Conservation (phyloP, 176 grass and related monocot genomes). For the Pontederia crassipes region DNA sequence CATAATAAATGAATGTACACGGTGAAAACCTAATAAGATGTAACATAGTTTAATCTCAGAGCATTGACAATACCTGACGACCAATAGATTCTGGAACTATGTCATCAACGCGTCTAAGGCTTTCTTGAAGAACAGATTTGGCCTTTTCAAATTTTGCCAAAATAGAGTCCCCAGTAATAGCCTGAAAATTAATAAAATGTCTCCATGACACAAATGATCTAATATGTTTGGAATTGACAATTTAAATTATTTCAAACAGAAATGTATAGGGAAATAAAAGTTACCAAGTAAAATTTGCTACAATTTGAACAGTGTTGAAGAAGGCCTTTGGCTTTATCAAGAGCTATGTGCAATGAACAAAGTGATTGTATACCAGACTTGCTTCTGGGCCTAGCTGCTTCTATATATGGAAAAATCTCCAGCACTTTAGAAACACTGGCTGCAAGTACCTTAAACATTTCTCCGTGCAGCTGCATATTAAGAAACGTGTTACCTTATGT, state of each 20-base stretch:
- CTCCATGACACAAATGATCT: neutral
- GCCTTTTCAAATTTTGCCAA: conserved; percentile 92
- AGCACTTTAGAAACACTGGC: conserved; percentile 61
- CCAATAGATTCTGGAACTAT: conserved; percentile 86
- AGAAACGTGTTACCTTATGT: neutral
- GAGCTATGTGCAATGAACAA: conserved; percentile 77
- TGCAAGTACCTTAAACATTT: conserved; percentile 58
- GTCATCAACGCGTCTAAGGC: conserved; percentile 61
- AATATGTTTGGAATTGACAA: neutral
- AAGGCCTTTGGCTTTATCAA: conserved; percentile 84
- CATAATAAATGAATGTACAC: neutral
- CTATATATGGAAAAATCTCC: conserved; percentile 78
- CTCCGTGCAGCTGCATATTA: conserved; percentile 59
- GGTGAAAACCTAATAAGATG: neutral
- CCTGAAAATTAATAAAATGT: conserved; percentile 29
- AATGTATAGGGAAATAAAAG: neutral
- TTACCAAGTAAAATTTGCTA: conserved; percentile 90
- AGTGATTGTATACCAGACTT: conserved; percentile 90
- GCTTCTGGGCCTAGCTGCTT: conserved; percentile 92
- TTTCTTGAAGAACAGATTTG: conserved; percentile 64
- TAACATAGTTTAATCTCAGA: neutral
- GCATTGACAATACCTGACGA: conserved; percentile 45
- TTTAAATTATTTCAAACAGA: neutral
- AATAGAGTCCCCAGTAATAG: conserved; percentile 83
- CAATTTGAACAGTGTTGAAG: conserved; percentile 87